These are phyloP conservation scores for Coffea canephora DNA, from an alignment of 257 asterid species.

Conservation along the genomic window DNA sequence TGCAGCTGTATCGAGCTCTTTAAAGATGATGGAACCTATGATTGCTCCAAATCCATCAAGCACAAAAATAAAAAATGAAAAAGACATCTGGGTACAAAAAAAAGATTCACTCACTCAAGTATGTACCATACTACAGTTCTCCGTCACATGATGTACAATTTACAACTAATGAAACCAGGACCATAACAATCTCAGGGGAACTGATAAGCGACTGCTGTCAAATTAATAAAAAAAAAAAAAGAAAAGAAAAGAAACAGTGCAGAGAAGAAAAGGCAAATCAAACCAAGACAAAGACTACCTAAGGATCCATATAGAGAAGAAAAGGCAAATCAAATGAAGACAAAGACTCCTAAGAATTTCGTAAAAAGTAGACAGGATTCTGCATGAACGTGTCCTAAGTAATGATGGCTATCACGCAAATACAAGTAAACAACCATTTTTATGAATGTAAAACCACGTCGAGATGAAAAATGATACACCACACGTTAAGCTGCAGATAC, in stretches of 20 bases:
- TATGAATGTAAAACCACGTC: neutral
- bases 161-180: neutral
- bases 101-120: neutral
- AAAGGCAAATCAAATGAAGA: neutral
- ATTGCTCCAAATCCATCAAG: neutral
- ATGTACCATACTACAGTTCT: neutral
- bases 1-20: neutral
- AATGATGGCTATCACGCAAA: neutral
- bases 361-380: neutral
- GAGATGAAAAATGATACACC: neutral
- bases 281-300: neutral
- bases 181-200: too few species aligned
- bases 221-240: neutral
- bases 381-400: neutral
- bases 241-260: neutral
- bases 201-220: neutral
- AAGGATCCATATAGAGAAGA: neutral
- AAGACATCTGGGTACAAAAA: neutral
- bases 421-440: neutral
- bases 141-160: neutral
- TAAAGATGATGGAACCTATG: too few species aligned
- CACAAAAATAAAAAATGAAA: neutral
- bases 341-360: neutral
- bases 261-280: neutral
- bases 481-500: neutral